These are phyloP conservation scores for Podospora pseudoanserina DNA, from an alignment of 495 filamentous ascomycete species.

Conservation along the genomic window DNA sequence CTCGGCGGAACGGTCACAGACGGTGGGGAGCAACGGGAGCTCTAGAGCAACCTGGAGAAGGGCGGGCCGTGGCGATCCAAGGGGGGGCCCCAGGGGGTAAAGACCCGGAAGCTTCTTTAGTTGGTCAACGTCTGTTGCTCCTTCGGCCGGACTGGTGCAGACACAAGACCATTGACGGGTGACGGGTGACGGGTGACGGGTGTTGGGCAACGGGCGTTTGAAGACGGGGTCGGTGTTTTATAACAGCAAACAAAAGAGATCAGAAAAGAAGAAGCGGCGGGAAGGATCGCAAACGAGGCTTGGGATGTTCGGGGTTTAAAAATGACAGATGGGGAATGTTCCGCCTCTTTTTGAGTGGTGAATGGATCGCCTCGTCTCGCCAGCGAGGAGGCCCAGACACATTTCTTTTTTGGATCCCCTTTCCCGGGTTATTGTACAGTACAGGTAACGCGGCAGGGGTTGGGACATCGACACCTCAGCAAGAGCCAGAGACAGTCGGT, in stretches of 20 bases:
- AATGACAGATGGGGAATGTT: background rate
- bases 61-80: background rate
- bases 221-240: background rate
- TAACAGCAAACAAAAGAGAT: background rate
- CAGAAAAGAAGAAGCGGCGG: background rate
- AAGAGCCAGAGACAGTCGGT: background rate
- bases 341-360: background rate
- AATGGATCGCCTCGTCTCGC: constrained; percentile 2
- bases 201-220: constrained; percentile 6
- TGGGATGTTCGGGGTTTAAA: constrained; percentile 7
- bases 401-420: constrained; percentile 12
- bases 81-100: background rate
- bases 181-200: background rate
- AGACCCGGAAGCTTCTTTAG: background rate
- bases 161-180: background rate
- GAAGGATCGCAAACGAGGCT: background rate
- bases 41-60: background rate
- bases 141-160: background rate
- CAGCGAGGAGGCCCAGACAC: constrained; percentile 5
- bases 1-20: constrained; percentile 4
- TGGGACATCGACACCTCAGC: background rate
- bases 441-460: constrained; percentile 2
- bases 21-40: constrained; percentile 1
- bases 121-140: background rate
- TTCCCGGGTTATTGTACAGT: background rate